Conservation (phyloP, 1,139 yeast genomes). For the Suhomyces choctaworum region DNA sequence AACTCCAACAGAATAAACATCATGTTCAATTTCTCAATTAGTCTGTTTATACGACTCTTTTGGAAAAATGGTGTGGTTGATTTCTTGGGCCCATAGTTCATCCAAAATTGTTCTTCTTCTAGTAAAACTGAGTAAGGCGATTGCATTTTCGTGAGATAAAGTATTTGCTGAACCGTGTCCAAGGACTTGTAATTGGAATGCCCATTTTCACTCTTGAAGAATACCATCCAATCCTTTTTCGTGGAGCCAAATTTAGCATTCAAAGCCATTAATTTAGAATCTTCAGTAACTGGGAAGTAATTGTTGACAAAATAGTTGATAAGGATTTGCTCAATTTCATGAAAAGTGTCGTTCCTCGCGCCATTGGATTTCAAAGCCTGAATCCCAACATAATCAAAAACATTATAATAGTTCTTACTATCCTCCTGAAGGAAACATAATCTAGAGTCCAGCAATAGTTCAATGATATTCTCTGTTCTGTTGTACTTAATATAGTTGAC, state of each 20-base stretch:
- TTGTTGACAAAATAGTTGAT: conserved; percentile 38
- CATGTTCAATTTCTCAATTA: conserved; percentile 49
- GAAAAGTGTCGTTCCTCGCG: conserved; percentile 33
- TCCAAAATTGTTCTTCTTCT: conserved; percentile 36
- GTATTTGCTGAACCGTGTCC: conserved; percentile 39
- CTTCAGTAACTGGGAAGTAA: conserved; percentile 23
- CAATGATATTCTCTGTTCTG: conserved; percentile 56
- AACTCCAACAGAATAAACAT: conserved; percentile 42
- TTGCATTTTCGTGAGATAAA: conserved; percentile 34
- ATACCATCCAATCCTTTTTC: conserved; percentile 38
- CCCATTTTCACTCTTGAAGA: conserved; percentile 21
- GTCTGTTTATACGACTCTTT: conserved; percentile 45
- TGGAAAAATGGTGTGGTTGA: conserved; percentile 35
- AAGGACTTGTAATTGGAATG: conserved; percentile 33
- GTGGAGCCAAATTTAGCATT: conserved; percentile 39
- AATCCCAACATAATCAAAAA: conserved; percentile 43
- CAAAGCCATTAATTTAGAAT: conserved; percentile 26
- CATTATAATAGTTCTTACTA: conserved; percentile 41
- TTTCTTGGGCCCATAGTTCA: conserved; percentile 31
- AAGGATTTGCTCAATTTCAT: conserved; percentile 46
- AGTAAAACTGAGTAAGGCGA: conserved; percentile 43
- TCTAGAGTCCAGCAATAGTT: conserved; percentile 46
- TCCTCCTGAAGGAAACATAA: conserved; percentile 49
- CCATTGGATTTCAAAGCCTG: conserved; percentile 32
- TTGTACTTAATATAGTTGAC: conserved; percentile 72